These are phyloP conservation scores for Rhodomyrtus tomentosa DNA, from an alignment of 345 rosid genomes.

Conservation along the genomic window DNA sequence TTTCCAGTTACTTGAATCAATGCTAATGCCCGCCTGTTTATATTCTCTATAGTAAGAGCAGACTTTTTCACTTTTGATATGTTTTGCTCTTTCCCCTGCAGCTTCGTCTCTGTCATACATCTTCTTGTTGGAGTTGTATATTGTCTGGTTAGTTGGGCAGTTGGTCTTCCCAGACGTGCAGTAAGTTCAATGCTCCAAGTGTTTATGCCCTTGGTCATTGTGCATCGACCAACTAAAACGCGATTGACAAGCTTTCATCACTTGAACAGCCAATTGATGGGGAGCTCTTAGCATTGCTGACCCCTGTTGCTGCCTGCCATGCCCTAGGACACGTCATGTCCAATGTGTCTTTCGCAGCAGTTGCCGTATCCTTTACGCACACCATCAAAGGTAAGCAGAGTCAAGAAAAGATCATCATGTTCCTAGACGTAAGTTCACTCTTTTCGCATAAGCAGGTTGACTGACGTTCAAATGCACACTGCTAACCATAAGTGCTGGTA, in stretches of 20 bases:
- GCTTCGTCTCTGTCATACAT: constrained; percentile 92
- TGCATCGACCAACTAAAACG: neutral
- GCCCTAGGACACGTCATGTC: constrained; percentile 91
- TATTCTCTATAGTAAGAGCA: neutral
- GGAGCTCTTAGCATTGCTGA: constrained; percentile 64
- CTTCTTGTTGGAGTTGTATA: constrained; percentile 84
- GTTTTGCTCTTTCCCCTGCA: constrained; percentile 9
- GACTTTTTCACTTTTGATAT: neutral
- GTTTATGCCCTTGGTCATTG: neutral
- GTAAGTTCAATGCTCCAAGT: constrained; percentile 26
- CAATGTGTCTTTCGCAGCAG: constrained; percentile 93
- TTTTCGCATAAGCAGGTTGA: neutral
- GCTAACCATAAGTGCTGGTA: neutral
- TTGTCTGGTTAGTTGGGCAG: constrained; percentile 79
- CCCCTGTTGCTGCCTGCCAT: constrained; percentile 88
- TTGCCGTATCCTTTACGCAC: constrained; percentile 96
- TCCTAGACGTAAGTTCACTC: neutral
- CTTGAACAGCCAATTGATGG: constrained; percentile 65
- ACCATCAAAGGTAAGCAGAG: constrained; percentile 61
- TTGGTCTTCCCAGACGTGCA: constrained; percentile 93
- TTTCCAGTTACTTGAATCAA: neutral
- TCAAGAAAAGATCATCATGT: neutral
- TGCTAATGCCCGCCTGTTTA: neutral
- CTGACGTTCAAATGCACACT: neutral
- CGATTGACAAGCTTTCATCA: neutral